Evolutionary conservation across 805 yeast genomes (phyloP), one percentile per base, ranked within the genome.

Genomic region (Trichomonascus vanleenenianus): DNA sequence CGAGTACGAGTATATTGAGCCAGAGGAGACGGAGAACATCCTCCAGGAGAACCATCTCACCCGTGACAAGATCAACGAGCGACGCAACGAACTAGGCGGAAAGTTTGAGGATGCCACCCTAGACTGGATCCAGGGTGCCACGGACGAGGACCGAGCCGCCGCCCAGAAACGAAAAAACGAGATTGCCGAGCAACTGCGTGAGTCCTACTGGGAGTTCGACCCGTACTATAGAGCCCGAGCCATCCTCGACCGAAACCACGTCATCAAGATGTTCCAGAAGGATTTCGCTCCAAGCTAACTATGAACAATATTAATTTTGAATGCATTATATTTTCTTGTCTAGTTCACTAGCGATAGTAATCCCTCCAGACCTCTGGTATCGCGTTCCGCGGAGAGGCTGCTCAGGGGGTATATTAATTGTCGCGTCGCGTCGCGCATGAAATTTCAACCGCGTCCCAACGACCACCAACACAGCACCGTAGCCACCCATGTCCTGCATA

Each of bases 181-280:
- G 27, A 46, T 83, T 22, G 76, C 81, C 45, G 64, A 64, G 43
- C 65, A 74, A 49, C 59, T 91, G 41, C 68, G 81, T 7, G 66
- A 71, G 25, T 85, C 84, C 59, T 89, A 83, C 65, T 72, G 76
- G 59, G 61, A 67, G 41, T 64, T 85, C 45, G 97, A 93, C 59
- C 91, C 93, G 1, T 88, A 83, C 53, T 63, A 87, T 41, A 80
- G 98, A 63, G 78, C 83, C 37, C 79, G 88, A 52, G 79, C 88
- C 34, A 67, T 80, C 35, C 85, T 78, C 58, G 98, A 93, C 64
- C 76, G 95, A 56, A 70, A 74, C 46, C 89, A 93, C n/a, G 51
- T 64, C 19, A 61, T 79, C 31, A 86, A 83, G 15, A 40, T 43
- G 41, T 59, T 59, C 56, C 53, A 56, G 44, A 45, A 47, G 4